These are phyloP conservation scores for Nothopassalora personata DNA, from an alignment of 2,329 filamentous ascomycete species.

Conservation along the genomic window DNA sequence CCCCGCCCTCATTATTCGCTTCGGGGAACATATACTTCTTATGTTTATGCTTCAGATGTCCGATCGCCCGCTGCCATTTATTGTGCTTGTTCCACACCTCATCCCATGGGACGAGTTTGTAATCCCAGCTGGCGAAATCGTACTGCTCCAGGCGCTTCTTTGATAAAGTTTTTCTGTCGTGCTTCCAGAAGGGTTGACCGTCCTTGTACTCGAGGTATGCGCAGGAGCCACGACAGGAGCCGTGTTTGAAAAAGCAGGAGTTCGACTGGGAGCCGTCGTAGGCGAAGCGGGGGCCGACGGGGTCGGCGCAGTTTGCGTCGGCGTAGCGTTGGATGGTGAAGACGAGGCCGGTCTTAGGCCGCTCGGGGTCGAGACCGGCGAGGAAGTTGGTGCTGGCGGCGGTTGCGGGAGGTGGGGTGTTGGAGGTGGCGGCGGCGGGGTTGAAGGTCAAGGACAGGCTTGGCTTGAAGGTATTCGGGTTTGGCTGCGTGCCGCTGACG, in stretches of 20 bases:
- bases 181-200: background rate
- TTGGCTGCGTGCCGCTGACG: no score
- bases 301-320: background rate
- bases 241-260: background rate
- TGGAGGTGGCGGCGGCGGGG: no score
- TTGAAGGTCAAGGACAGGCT: no score
- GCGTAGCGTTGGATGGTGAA: background rate
- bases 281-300: background rate
- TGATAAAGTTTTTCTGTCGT: background rate
- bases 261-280: background rate
- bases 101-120: background rate
- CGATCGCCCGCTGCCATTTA: background rate
- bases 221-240: background rate
- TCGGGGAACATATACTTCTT: background rate
- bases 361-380: background rate
- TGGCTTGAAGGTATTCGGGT: no score
- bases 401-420: no score
- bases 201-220: background rate
- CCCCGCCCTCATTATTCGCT: background rate
- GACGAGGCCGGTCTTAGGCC: background rate
- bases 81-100: background rate
- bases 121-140: background rate
- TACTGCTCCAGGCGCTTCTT: background rate
- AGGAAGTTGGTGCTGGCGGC: background rate
- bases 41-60: no score